Conservation (phyloP, 768 basidiomycete species). For the Trametes villosa region DNA sequence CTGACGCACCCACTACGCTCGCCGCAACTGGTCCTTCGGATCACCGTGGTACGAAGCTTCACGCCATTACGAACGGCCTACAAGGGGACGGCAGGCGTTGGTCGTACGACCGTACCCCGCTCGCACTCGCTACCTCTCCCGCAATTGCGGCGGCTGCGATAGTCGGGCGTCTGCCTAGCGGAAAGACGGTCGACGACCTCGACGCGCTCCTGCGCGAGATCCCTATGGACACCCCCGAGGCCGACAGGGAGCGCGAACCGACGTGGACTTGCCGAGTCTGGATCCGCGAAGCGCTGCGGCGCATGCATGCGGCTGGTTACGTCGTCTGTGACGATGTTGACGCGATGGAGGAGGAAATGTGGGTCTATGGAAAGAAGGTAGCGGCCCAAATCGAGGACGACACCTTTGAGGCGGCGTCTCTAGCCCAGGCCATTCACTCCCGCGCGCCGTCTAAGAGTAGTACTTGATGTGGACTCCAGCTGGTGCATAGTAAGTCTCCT, state of each 20-base stretch:
- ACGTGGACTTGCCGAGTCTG: constrained; percentile 10
- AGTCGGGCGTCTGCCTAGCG: constrained; percentile 2
- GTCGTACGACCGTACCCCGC: constrained; percentile 10
- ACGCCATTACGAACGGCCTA: constrained; percentile 10
- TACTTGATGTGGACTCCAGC: too few species aligned
- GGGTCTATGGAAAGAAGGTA: constrained; percentile 4
- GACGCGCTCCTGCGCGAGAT: constrained; percentile 5
- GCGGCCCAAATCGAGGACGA: constrained; percentile 6
- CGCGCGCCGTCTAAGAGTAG: not conserved
- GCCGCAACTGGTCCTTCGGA: not conserved
- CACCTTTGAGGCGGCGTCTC: not conserved
- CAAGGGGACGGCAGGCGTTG: constrained; percentile 11
- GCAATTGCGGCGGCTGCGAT: constrained; percentile 6
- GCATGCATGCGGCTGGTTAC: constrained; percentile 4
- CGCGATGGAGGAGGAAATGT: constrained; percentile 15
- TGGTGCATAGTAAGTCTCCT: too few species aligned
- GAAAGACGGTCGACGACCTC: constrained; percentile 9
- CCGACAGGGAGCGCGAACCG: constrained; percentile 3
- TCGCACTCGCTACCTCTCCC: constrained; percentile 6
- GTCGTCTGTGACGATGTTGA: constrained; percentile 5
- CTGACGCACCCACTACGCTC: constrained; percentile 1
- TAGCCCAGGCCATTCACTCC: not conserved
- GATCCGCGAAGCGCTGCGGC: constrained; percentile 16
- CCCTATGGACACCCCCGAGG: not conserved
- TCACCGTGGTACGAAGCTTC: not conserved